These are phyloP conservation scores for Rubia tinctorum DNA, from an alignment of 305 asterid genomes.

Conservation along the genomic window DNA sequence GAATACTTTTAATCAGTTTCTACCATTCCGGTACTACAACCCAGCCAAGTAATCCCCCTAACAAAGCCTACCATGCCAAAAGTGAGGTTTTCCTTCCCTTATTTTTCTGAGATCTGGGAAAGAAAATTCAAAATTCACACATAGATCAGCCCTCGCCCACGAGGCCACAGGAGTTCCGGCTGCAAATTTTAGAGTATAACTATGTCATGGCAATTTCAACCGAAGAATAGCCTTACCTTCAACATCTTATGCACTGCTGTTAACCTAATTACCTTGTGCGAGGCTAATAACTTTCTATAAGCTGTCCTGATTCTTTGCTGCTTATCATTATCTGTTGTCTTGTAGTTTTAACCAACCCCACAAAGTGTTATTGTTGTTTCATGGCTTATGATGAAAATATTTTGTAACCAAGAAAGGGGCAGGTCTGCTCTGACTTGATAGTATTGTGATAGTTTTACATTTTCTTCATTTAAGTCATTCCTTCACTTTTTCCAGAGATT, in stretches of 20 bases:
- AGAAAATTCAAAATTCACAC: no score
- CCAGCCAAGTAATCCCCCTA: not conserved
- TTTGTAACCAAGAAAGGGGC: conserved; percentile 2
- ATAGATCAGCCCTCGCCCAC: not conserved
- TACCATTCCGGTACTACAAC: not conserved
- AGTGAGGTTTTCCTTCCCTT: not conserved
- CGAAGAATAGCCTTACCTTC: not conserved
- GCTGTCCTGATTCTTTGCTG: not conserved
- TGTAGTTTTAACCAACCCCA: not conserved
- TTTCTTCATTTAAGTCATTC: not conserved
- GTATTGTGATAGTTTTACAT: not conserved
- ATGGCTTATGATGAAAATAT: not conserved
- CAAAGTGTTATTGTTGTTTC: not conserved
- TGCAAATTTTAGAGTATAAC: not conserved
- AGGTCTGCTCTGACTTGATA: not conserved
- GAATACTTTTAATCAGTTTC: not conserved
- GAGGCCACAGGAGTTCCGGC: not conserved
- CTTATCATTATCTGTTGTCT: not conserved
- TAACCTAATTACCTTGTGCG: not conserved
- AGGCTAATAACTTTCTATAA: not conserved
- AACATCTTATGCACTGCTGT: not conserved
- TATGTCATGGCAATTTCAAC: not conserved
- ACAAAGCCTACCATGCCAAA: not conserved
- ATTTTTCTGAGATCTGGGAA: not conserved
- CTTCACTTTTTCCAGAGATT: not conserved